Conservation (phyloP, 129 eudicot genomes). For the Ambrosia trifida region DNA sequence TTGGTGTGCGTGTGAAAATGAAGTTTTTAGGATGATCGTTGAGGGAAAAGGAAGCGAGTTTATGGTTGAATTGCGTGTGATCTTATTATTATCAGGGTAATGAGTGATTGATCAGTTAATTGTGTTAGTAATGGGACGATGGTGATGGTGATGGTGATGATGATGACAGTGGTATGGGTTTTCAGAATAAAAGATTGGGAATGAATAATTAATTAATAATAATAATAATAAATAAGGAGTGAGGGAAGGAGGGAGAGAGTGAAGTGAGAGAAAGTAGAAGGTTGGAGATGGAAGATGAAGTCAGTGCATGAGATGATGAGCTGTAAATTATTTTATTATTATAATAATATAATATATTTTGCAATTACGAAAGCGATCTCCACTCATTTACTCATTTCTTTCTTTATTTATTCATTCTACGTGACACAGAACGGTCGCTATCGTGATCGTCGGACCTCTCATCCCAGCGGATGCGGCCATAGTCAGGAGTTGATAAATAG, state of each 20-base stretch:
- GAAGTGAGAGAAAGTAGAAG: constrained; percentile 32
- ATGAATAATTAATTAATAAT: background rate
- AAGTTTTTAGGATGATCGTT: background rate
- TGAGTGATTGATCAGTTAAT: background rate
- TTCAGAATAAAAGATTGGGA: background rate
- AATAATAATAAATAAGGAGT: no score
- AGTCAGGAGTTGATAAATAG: no score
- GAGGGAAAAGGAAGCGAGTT: constrained; percentile 28
- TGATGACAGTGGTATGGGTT: constrained; percentile 18
- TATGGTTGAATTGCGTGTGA: constrained; percentile 21
- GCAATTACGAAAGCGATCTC: constrained; percentile 34
- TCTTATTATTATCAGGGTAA: constrained; percentile 7
- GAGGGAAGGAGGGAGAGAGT: background rate
- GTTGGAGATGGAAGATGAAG: background rate
- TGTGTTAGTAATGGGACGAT: background rate
- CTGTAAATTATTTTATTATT: constrained; percentile 14
- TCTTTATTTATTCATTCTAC: background rate
- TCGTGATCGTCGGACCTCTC: no score
- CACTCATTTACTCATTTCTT: constrained; percentile 12
- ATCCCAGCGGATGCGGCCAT: no score
- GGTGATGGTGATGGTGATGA: background rate
- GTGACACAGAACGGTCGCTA: no score
- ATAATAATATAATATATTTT: no score
- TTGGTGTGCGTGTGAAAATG: constrained; percentile 21
- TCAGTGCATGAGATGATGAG: constrained; percentile 34